Conservation (phyloP, 352 stramenopile species). For the Globisporangium megalacanthum region DNA sequence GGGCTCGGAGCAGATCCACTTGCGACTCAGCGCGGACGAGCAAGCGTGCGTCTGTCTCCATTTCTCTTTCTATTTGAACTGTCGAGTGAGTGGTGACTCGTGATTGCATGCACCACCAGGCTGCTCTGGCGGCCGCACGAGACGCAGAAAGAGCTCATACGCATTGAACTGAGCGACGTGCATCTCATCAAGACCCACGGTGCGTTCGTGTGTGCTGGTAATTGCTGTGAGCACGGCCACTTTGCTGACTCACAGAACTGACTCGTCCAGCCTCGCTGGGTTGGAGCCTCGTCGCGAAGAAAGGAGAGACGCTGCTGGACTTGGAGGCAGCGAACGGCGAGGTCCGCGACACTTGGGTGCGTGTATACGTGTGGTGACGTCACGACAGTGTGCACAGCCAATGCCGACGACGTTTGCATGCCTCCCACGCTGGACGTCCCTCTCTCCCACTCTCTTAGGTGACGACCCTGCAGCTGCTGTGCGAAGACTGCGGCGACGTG, state of each 20-base stretch:
- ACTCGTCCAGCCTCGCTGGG: constrained; percentile 23
- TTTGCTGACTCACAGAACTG: neutral
- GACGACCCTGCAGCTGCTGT: constrained; percentile 68
- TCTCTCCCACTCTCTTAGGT: constrained; percentile 18
- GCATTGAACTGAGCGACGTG: constrained; percentile 45
- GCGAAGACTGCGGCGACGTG: constrained; percentile 37
- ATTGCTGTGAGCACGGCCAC: too few relatives aligned
- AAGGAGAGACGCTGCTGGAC: constrained; percentile 61
- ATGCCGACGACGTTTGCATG: neutral
- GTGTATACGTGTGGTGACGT: neutral
- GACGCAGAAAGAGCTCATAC: constrained; percentile 37
- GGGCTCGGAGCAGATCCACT: constrained; percentile 51
- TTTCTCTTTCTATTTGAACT: too few relatives aligned
- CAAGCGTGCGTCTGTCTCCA: constrained; percentile 28
- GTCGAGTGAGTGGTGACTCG: neutral
- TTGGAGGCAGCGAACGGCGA: constrained; percentile 64
- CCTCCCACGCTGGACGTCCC: neutral
- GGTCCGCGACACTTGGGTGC: constrained; percentile 61
- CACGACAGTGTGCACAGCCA: neutral
- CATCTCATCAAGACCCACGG: constrained; percentile 52
- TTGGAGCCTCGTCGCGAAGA: constrained; percentile 51
- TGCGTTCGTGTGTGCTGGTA: constrained; percentile 1
- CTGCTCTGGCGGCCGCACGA: constrained; percentile 65
- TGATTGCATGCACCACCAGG: constrained; percentile 16
- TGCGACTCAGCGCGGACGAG: constrained; percentile 60